A percentile compares a stretch with the other conserved stretches of the same genome.
Evolutionary conservation across 2,329 filamentous ascomycete species (phyloP).

Genomic region (Hymenoscyphus repandus): DNA sequence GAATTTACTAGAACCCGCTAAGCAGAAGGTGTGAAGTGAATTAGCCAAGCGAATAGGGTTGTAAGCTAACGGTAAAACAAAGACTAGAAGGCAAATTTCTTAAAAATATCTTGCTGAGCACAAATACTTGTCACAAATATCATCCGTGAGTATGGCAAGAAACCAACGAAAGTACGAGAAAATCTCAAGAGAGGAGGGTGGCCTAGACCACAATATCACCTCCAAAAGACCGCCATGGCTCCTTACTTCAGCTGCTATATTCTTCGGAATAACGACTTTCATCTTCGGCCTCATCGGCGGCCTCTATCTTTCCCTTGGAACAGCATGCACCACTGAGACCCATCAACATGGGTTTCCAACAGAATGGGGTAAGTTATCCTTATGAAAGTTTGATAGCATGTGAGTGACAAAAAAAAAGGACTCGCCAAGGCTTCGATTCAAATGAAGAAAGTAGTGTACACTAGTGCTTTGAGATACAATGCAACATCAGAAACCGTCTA

Average conservation of each 20-base stretch:
- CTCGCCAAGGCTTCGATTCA: conserved; percentile 10
- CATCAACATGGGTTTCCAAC: conserved; percentile 5
- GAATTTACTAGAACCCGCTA: too few relatives aligned
- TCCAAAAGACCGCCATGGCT: not conserved
- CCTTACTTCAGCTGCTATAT: not conserved
- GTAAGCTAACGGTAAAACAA: too few relatives aligned
- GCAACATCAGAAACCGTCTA: conserved; percentile 12
- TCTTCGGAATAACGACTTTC: not conserved
- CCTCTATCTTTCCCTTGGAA: not conserved
- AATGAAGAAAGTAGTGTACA: conserved; percentile 15
- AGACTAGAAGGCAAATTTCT: too few relatives aligned
- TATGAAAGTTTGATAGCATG: not conserved
- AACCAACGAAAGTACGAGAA: too few relatives aligned
- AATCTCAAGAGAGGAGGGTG: too few relatives aligned
- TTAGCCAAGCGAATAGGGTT: too few relatives aligned
- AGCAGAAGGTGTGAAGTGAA: too few relatives aligned
- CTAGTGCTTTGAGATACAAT: conserved; percentile 20
- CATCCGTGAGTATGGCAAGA: too few relatives aligned
- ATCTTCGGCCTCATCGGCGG: not conserved
- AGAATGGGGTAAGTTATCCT: conserved; percentile 7
- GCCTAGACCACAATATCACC: too few relatives aligned
- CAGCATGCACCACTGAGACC: not conserved
- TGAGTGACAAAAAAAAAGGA: not conserved
- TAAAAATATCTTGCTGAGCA: too few relatives aligned
- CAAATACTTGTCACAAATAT: too few relatives aligned